These are phyloP conservation scores for Hygrocybe coccinea DNA, from an alignment of 768 basidiomycete species.

Conservation along the genomic window DNA sequence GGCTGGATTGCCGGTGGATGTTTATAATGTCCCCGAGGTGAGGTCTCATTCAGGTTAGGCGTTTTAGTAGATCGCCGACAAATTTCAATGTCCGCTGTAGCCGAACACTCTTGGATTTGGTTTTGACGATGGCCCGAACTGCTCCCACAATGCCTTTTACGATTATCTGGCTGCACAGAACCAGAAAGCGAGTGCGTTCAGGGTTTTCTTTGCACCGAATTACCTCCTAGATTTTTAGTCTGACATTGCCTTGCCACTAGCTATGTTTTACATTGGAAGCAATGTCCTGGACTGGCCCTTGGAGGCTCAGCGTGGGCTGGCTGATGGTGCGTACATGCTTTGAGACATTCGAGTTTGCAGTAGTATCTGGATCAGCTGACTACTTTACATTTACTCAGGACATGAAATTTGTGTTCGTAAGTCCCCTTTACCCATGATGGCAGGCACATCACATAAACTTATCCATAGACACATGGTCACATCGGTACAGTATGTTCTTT, in stretches of 20 bases:
- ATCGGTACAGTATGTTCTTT: conserved; percentile 44
- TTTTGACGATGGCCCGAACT: conserved; percentile 65
- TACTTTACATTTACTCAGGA: conserved; percentile 22
- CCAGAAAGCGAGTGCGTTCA: conserved; percentile 54
- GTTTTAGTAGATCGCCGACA: background rate
- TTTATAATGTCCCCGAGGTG: conserved; percentile 47
- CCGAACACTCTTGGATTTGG: conserved; percentile 54
- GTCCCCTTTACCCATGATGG: conserved; percentile 21
- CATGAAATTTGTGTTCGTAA: conserved; percentile 60
- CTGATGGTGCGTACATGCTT: conserved; percentile 40
- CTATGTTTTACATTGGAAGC: conserved; percentile 60
- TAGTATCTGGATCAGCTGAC: background rate
- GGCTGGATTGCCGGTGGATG: conserved; percentile 39
- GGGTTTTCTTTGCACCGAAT: background rate
- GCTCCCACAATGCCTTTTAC: conserved; percentile 60
- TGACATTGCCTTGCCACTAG: conserved; percentile 24
- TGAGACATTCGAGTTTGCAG: too few relatives aligned
- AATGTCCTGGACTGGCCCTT: conserved; percentile 54
- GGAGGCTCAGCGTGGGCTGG: conserved; percentile 48
- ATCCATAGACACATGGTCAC: conserved; percentile 48
- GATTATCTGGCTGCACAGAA: conserved; percentile 47
- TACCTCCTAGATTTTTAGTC: background rate
- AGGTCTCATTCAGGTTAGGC: background rate
- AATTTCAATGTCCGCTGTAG: too few relatives aligned
- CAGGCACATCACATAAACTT: background rate